Base-by-base conservation (phyloP, 441 rosid species). In the Jatropha multifida region DNA sequence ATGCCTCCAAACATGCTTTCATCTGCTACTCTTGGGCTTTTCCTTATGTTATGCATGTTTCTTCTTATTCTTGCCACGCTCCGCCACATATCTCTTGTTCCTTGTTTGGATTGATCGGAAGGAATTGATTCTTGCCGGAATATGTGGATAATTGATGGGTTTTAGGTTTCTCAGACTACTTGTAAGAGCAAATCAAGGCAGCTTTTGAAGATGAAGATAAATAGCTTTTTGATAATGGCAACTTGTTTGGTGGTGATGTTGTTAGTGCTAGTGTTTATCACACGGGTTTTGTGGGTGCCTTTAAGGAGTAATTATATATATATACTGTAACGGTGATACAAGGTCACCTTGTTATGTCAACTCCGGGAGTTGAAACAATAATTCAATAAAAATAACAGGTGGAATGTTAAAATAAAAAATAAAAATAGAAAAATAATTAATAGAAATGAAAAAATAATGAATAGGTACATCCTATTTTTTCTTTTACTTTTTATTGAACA, bases 1-100 rank as follows among this genome's bases (percentile, higher is more conserved):
- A 61, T 71, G 15, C 55, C 76, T 4, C 77, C 78, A 37, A 79
- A 46, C 81, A 88, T 72, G 82, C 76, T 89, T 77, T 93, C 98
- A 4, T 93, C 98, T 0, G 90, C 94, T 11, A 93, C 98, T n/a
- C 90, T 80, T 0, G 84, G 84, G 70, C 92, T 85, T 83, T 90
- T 93, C 78, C 84, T 69, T 26, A 81, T 79, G 73, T 82, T 88
- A 48, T 80, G 85, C 65, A 87, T 79, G 80, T 82, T 83, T 77
- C 85, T 67, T 52, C 83, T 65, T 69, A 90, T 26, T 8, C 79
- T 59, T 6, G 81, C 81, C 69, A 90, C 69, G 79, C 83, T 75
- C 52, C 76, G 86, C 81, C 81, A 79, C 97, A 92, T 88, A 67
- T 62, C 46, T 18, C 18, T 46, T 56, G 10, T 11, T 12, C 11